Evolutionary conservation across 78 protist genomes (phyloP), one percentile per base, ranked within the genome.

Genomic region (Chrysochromulina parva): DNA sequence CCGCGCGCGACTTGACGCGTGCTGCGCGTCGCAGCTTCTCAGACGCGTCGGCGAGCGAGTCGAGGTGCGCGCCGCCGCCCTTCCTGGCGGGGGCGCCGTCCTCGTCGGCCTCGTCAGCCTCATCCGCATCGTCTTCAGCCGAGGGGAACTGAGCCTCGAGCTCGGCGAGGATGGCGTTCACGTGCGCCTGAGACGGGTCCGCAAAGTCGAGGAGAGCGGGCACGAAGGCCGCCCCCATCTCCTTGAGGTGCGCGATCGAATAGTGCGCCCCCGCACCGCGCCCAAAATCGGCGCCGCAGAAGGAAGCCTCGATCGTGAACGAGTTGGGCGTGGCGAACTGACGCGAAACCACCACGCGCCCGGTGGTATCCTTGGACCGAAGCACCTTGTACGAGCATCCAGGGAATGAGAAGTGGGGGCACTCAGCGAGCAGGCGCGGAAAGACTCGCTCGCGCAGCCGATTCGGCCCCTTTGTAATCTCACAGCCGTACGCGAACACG

Each of bases 281-380:
- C 17, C 80, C 80, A 52, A 71, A 28, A 58, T 76, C 85, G 5
- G 85, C 53, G 20, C 85, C 85, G 57, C 59, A 76, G 59, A 76
- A 76, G 55, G 82, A 74, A 2, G 82, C 84, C 90, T 96, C 98
- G 88, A 96, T 78, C 13, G 98, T 96, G 92, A 74, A 95, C 47
- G 95, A 89, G 80, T 88, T 76, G 50, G 74, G 50, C 48, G 95
- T 11, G 71, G 80, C 86, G 67, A 85, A 52, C 66, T 88, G 94
- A 28, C 92, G 53, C 91, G 94, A 55, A 28, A 92, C 91, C 6
- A 93, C 95, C 67, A 95, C 95, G 20, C 96, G 81, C 24, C 86
- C 93, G 3, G 90, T 84, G 28, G 50, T 20, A 66, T 91, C 93
- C 84, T 91, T 91, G 54, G 67, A 62, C 38, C 73, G 67, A 9